Base-by-base conservation (phyloP, 768 basidiomycete species). In the Paxillus involutus region DNA sequence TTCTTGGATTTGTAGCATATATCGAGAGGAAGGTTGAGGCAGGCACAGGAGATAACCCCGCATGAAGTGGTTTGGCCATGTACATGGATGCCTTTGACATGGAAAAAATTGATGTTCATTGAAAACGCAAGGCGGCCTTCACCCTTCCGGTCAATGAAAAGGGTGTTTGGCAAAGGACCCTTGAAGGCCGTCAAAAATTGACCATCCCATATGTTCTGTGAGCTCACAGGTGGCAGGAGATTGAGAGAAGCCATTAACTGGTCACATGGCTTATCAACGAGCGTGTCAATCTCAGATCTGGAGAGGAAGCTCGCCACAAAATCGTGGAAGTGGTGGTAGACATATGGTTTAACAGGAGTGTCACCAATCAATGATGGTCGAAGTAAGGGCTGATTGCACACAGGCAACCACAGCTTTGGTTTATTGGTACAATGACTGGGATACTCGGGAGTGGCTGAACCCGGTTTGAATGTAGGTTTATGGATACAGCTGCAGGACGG, bases 61-160 rank as follows among this genome's bases (percentile, higher is more conserved):
- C 64, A 57, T 0, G 72, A 75, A 1, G 60, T 54, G 16, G 51
- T 60, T 13, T 61, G 61, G 33, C 71, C 69, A 7, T 52, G 43
- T n/a, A 60, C 57, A 7, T 26, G 53, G 6, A 63, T 65, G 2
- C 68, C 63, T 29, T 74, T 52, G 0, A 72, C 59, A 43, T 73
- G 71, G 60, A 77, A 76, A 42, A 70, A 69, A 50, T 75, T 68
- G 1, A 74, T 30, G 16, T 70, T 60, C 1, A 74, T 54, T 0
- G 60, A 59, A 46, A 73, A 70, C 0, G 64, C 58, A 17, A 65
- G 56, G 29, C 58, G 40, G 10, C 51, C 46, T 51, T 57, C 51
- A 35, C n/a, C 41, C 0, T 43, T 16, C 14, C 14, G 33, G 46
- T 71, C 62, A 9, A 56, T 42, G 44, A 72, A 66, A 11, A 60